These are phyloP conservation scores for Adansonia madagascariensis DNA, from an alignment of 441 rosid species.

Conservation along the genomic window DNA sequence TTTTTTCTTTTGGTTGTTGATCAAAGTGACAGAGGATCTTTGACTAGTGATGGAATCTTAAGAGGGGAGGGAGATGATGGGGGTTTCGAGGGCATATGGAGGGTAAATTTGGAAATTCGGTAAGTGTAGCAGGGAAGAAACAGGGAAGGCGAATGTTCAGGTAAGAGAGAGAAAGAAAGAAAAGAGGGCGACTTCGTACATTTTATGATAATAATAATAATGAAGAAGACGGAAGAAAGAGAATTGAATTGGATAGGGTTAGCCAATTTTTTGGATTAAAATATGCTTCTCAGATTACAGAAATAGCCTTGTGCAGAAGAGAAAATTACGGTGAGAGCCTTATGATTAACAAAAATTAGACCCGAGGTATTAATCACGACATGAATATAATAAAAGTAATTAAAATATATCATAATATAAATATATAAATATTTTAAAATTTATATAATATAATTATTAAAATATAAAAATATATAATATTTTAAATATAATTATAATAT, in stretches of 20 bases:
- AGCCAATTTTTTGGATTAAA: not conserved
- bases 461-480: too few relatives aligned
- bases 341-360: too few relatives aligned
- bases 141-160: constrained; percentile 23
- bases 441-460: too few relatives aligned
- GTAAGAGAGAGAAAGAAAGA: not conserved
- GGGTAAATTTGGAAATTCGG: constrained; percentile 40
- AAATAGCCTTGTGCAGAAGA: not conserved
- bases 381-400: too few relatives aligned
- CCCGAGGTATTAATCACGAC: too few relatives aligned
- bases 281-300: not conserved
- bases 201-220: too few relatives aligned
- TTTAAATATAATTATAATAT: too few relatives aligned
- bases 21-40: constrained; percentile 42
- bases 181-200: not conserved
- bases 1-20: constrained; percentile 10
- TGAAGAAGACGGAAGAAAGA: not conserved
- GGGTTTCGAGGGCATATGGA: constrained; percentile 12
- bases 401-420: too few relatives aligned
- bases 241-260: not conserved
- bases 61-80: constrained; percentile 21
- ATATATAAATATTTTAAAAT: too few relatives aligned
- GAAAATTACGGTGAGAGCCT: not conserved
- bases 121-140: constrained; percentile 20
- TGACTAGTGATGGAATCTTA: constrained; percentile 54